phyloP scores from a whole-genome alignment of 306 rosid species.

The Medicago ruthenica region DNA sequence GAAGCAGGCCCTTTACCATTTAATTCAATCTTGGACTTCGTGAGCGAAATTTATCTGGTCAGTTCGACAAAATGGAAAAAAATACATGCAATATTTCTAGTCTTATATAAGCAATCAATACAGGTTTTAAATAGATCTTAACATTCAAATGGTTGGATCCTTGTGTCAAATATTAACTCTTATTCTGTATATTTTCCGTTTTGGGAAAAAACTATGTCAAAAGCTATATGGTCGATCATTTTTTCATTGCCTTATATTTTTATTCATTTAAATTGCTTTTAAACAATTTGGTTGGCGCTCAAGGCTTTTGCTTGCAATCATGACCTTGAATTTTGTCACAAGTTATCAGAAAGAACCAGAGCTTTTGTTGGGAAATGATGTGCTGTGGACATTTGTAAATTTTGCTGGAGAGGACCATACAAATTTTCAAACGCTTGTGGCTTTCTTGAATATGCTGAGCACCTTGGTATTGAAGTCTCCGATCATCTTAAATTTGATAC shows the following conservation, averaged over 20 bases:
- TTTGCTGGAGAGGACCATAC: conserved; percentile 99
- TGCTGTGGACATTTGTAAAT: conserved; percentile 94
- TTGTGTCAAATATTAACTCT: conserved; percentile 17
- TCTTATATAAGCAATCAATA: conserved; percentile 16
- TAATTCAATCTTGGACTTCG: conserved; percentile 89
- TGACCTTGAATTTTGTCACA: conserved; percentile 41
- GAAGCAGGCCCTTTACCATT: conserved; percentile 64
- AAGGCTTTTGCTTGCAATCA: conserved; percentile 32
- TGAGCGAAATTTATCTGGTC: conserved; percentile 92
- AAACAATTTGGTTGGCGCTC: conserved; percentile 19
- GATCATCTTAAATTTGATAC: conserved; percentile 32
- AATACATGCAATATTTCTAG: conserved; percentile 11
- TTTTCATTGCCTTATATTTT: conserved; percentile 21
- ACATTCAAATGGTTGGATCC: conserved; percentile 16
- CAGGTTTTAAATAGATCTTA: conserved; percentile 25
- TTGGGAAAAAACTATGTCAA: background rate
- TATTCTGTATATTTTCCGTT: conserved; percentile 17
- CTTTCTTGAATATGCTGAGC: conserved; percentile 96
- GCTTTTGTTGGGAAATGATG: conserved; percentile 89
- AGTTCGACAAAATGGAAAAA: conserved; percentile 38
- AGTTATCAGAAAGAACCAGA: conserved; percentile 89
- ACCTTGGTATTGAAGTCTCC: conserved; percentile 71
- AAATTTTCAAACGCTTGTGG: conserved; percentile 88
- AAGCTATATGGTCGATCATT: conserved; percentile 28
- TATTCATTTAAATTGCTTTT: conserved; percentile 26